These are phyloP conservation scores for Aspergillus incahuasiensis DNA, from an alignment of 495 filamentous ascomycete species.

Conservation along the genomic window DNA sequence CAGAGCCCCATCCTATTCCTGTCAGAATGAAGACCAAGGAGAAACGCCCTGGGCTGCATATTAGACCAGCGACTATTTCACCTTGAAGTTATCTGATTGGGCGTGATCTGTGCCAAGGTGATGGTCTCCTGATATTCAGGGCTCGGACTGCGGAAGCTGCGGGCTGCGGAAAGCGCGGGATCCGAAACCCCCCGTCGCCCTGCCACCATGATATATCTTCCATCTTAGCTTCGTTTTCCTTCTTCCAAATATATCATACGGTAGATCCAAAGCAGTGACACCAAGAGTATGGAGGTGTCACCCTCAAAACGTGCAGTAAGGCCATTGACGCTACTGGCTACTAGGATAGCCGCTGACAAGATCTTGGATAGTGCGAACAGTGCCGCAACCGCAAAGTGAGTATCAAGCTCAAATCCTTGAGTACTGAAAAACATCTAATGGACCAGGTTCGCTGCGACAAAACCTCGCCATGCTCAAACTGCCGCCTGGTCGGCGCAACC, in stretches of 20 bases:
- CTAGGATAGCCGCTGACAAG: neutral
- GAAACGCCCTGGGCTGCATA: too few relatives aligned
- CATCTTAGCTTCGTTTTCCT: too few relatives aligned
- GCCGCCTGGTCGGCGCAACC: neutral
- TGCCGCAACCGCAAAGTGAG: constrained; percentile 4
- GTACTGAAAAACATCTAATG: neutral
- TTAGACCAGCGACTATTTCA: too few relatives aligned
- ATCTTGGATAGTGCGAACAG: neutral
- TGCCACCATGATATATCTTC: neutral
- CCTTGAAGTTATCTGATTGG: too few relatives aligned
- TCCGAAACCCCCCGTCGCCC: neutral
- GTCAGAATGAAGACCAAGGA: too few relatives aligned
- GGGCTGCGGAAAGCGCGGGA: neutral
- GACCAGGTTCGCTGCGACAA: constrained; percentile 9
- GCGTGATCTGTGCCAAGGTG: neutral
- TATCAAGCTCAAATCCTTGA: neutral
- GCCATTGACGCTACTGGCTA: neutral
- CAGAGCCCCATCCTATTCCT: too few relatives aligned
- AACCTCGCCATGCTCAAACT: constrained; percentile 8
- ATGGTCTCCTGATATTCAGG: neutral
- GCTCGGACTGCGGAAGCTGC: neutral
- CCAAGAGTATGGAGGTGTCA: neutral
- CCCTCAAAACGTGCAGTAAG: neutral
- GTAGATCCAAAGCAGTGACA: too few relatives aligned
- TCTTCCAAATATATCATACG: too few relatives aligned